Conservation (phyloP, 768 basidiomycete species). For the Pisolithus albus region DNA sequence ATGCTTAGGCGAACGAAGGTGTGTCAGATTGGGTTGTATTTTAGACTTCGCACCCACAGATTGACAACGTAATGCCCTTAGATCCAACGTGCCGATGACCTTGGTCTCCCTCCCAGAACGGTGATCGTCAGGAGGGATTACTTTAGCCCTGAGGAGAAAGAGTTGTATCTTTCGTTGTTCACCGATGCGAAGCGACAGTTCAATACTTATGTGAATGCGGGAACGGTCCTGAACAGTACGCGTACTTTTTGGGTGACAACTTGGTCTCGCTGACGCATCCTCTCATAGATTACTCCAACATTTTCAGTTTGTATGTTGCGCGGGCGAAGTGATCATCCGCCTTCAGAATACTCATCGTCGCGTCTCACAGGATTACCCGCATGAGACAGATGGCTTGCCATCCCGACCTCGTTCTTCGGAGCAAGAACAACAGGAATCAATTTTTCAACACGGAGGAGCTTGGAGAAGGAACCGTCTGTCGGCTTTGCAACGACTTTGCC, state of each 20-base stretch:
- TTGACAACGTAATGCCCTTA: constrained; percentile 21
- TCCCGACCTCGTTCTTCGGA: constrained; percentile 87
- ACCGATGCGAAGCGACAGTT: constrained; percentile 91
- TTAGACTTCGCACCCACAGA: too few relatives aligned
- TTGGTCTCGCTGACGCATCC: constrained; percentile 2
- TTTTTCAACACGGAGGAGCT: constrained; percentile 51
- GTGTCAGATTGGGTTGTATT: not conserved
- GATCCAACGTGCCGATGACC: constrained; percentile 93
- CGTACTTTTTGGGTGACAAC: constrained; percentile 9
- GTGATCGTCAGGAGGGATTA: constrained; percentile 84
- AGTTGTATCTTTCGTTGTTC: constrained; percentile 86
- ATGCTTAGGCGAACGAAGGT: constrained; percentile 92
- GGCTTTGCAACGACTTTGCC: constrained; percentile 93
- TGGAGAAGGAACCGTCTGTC: constrained; percentile 79
- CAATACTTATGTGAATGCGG: constrained; percentile 81
- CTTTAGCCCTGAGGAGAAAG: constrained; percentile 96
- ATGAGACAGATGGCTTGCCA: constrained; percentile 96
- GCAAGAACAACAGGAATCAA: constrained; percentile 65
- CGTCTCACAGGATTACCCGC: constrained; percentile 64
- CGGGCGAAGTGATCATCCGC: not conserved
- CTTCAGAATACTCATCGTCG: not conserved
- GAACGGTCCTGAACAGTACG: constrained; percentile 89
- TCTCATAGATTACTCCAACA: constrained; percentile 74
- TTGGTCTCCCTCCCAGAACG: constrained; percentile 89
- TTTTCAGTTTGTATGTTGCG: constrained; percentile 63